These are phyloP conservation scores for Atalantia buxifolia DNA, from an alignment of 345 rosid species.

Conservation along the genomic window DNA sequence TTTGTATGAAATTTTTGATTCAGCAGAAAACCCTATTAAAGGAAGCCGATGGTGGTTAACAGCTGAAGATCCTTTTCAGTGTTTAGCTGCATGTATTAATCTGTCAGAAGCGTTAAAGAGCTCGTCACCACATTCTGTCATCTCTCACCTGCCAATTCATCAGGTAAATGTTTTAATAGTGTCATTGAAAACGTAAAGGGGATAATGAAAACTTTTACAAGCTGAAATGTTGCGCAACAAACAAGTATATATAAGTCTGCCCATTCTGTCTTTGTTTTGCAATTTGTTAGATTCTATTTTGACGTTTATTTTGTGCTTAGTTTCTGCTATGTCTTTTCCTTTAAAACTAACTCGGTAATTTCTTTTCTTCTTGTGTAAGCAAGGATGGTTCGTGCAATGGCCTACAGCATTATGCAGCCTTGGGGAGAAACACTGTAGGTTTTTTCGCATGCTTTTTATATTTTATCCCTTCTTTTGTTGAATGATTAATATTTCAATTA, in stretches of 20 bases:
- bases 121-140: slow-evolving; percentile 59
- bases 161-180: slow-evolving; percentile 53
- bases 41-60: slow-evolving; percentile 94
- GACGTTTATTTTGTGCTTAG: neutral
- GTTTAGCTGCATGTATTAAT: slow-evolving; percentile 89
- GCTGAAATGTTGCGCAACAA: neutral
- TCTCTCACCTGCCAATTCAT: slow-evolving; percentile 91
- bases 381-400: slow-evolving; percentile 99
- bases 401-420: slow-evolving; percentile 95
- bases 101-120: slow-evolving; percentile 83
- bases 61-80: slow-evolving; percentile 99
- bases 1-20: slow-evolving; percentile 78
- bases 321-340: neutral
- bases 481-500: neutral
- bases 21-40: slow-evolving; percentile 83
- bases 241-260: neutral
- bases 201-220: neutral
- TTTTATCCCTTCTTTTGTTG: neutral
- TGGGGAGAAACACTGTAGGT: slow-evolving; percentile 91
- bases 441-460: slow-evolving; percentile 15
- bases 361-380: neutral
- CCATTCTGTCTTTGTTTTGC: neutral
- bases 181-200: slow-evolving; percentile 6
- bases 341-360: neutral
- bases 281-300: neutral